Evolutionary conservation across 495 filamentous ascomycete species (phyloP).

Genomic region (Penicillium goetzii): DNA sequence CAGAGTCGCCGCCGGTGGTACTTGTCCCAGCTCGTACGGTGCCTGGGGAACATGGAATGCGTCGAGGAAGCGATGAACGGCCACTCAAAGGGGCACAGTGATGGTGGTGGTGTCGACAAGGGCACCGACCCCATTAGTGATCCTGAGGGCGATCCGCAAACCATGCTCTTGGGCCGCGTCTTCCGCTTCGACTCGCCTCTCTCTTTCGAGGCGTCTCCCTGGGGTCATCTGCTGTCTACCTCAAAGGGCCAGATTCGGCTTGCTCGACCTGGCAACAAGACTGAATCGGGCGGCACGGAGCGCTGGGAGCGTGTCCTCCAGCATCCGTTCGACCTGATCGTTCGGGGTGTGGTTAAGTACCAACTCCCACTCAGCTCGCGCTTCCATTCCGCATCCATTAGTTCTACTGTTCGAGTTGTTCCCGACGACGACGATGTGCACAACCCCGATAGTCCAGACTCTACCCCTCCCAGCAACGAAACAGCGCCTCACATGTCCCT

Average conservation of each 20-base stretch:
- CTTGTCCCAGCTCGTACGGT: conserved; percentile 37
- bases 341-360: conserved; percentile 88
- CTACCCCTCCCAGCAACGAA: conserved; percentile 30
- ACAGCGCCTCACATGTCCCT: conserved; percentile 34
- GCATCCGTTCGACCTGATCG: conserved; percentile 88
- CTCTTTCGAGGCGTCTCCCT: conserved; percentile 84
- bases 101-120: conserved; percentile 61
- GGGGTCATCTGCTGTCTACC: conserved; percentile 63
- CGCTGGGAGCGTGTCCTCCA: conserved; percentile 90
- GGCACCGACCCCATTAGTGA: conserved; percentile 74
- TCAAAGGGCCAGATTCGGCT: conserved; percentile 85
- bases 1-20: conserved; percentile 42
- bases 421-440: conserved; percentile 49
- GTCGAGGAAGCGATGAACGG: conserved; percentile 22
- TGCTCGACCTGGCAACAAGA: conserved; percentile 82
- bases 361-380: conserved; percentile 79
- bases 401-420: conserved; percentile 53
- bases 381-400: conserved; percentile 58
- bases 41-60: conserved; percentile 32
- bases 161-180: conserved; percentile 88
- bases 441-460: conserved; percentile 24
- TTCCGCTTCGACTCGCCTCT: conserved; percentile 84
- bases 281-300: conserved; percentile 80
- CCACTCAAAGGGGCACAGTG: conserved; percentile 9
- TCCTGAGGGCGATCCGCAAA: conserved; percentile 68